These are phyloP conservation scores for Manihot esculenta DNA, from an alignment of 441 rosid species.

Conservation along the genomic window DNA sequence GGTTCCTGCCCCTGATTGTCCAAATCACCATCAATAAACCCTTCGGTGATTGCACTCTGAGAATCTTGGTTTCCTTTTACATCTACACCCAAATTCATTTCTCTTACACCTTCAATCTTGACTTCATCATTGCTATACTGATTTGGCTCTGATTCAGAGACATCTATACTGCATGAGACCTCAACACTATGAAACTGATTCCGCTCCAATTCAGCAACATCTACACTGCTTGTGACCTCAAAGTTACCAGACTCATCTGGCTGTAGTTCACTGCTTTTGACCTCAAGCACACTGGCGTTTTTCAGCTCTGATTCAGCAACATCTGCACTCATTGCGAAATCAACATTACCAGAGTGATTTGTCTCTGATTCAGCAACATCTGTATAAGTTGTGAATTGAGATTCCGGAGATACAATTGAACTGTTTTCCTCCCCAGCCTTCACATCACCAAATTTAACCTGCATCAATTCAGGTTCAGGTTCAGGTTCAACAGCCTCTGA, in stretches of 20 bases:
- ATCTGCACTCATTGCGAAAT: neutral
- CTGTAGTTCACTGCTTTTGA: neutral
- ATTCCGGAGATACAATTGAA: neutral
- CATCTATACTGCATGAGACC: neutral
- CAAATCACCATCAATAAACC: slow-evolving; percentile 3
- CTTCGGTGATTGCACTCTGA: neutral
- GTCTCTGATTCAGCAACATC: slow-evolving; percentile 3
- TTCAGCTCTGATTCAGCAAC: slow-evolving; percentile 1
- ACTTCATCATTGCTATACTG: neutral
- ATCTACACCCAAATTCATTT: slow-evolving; percentile 3
- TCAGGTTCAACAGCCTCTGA: neutral
- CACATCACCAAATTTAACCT: neutral
- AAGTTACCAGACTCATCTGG: neutral
- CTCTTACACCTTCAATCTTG: slow-evolving; percentile 18
- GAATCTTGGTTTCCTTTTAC: slow-evolving; percentile 9
- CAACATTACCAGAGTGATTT: neutral
- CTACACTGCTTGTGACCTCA: neutral
- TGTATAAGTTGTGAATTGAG: neutral
- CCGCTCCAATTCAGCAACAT: slow-evolving; percentile 2
- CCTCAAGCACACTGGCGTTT: neutral
- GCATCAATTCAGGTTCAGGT: neutral
- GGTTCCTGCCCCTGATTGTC: slow-evolving; percentile 31
- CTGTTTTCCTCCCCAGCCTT: slow-evolving; percentile 9
- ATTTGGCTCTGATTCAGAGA: slow-evolving; percentile 4
- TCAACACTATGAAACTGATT: neutral